Evolutionary conservation across 31 red algal genomes (phyloP).

Genomic region (Bonnemaisonia californica): DNA sequence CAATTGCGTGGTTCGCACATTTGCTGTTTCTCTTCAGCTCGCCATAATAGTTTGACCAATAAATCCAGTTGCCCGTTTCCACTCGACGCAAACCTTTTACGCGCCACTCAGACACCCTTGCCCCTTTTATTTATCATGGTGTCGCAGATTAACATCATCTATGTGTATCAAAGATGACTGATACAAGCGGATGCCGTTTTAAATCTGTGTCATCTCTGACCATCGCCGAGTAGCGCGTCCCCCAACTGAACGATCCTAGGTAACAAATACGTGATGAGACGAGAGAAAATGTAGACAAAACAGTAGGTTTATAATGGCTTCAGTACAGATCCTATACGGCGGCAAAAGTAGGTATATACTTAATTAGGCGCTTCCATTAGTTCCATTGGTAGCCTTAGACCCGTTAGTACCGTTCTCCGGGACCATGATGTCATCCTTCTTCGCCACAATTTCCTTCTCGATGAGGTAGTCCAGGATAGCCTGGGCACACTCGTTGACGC

Average conservation of each 20-base stretch:
- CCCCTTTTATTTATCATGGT: too few species aligned
- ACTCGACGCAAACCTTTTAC: too few species aligned
- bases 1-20: background rate
- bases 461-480: conserved; percentile 59
- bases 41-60: background rate
- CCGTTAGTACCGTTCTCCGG: background rate
- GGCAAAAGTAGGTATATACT: background rate
- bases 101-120: too few species aligned
- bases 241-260: too few species aligned
- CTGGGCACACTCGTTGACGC: conserved; percentile 74
- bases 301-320: background rate
- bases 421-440: conserved; percentile 26
- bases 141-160: too few species aligned
- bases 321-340: background rate
- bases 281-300: background rate
- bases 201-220: too few species aligned
- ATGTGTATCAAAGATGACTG: too few species aligned
- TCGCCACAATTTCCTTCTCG: conserved; percentile 40
- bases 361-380: background rate
- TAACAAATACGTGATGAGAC: too few species aligned
- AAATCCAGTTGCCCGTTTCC: background rate
- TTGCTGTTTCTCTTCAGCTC: too few species aligned
- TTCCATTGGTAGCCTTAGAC: background rate
- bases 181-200: too few species aligned
- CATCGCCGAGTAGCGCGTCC: too few species aligned